These are phyloP conservation scores for Rutstroemia sydowiana DNA, from an alignment of 2,329 filamentous ascomycete species.

Conservation along the genomic window DNA sequence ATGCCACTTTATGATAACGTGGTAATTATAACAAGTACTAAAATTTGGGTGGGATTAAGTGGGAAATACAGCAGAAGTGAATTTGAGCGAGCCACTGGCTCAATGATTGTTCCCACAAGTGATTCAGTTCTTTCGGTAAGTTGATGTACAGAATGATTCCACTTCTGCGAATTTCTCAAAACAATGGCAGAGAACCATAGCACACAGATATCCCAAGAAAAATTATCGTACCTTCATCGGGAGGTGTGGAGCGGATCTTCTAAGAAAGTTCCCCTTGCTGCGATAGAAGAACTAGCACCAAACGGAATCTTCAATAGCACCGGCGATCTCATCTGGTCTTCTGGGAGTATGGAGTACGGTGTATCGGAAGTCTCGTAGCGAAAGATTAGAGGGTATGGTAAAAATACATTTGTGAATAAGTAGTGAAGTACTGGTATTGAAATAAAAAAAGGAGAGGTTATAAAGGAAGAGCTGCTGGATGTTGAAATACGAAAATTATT, in stretches of 20 bases:
- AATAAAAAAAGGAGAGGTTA: background rate
- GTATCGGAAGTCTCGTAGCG: no score
- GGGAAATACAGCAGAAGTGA: background rate
- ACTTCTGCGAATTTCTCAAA: background rate
- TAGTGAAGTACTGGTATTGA: no score
- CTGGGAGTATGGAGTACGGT: background rate
- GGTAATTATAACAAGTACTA: no score
- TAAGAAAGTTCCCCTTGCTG: conserved; percentile 26
- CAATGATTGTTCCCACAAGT: background rate
- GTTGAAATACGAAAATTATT: no score
- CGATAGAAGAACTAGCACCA: conserved; percentile 24
- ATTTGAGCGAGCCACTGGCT: background rate
- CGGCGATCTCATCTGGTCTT: conserved; percentile 28
- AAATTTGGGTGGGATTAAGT: background rate
- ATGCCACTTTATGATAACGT: no score
- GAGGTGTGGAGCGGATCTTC: conserved; percentile 14
- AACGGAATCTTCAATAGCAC: conserved; percentile 21
- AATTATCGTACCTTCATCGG: conserved; percentile 28
- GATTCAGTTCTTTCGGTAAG: background rate
- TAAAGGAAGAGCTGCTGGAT: no score
- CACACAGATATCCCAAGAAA: background rate
- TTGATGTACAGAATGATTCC: background rate
- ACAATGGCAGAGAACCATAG: background rate
- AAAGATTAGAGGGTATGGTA: background rate
- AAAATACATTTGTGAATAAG: conserved; percentile 4